phyloP scores from a whole-genome alignment of 257 asterid genomes.

The Avicennia marina region DNA sequence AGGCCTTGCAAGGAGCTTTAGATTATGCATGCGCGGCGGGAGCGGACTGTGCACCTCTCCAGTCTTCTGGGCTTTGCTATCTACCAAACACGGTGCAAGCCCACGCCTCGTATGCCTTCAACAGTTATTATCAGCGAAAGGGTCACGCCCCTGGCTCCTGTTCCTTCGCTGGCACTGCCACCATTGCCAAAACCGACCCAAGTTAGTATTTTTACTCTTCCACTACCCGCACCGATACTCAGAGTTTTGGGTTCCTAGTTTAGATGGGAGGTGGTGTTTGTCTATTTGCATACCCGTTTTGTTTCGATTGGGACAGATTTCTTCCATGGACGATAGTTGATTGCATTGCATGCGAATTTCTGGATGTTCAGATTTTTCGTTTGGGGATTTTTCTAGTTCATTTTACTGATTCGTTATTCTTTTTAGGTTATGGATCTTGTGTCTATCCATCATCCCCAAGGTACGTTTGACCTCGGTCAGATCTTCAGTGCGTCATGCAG shows the following conservation, averaged over 20 bases:
- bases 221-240: too few relatives aligned
- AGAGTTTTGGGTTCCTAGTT: too few relatives aligned
- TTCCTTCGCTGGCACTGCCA: conserved; percentile 61
- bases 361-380: background rate
- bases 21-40: conserved; percentile 81
- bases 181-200: conserved; percentile 85
- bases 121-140: conserved; percentile 68
- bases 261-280: too few relatives aligned
- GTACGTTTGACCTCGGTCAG: conserved; percentile 17
- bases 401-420: conserved; percentile 3
- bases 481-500: too few relatives aligned
- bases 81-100: conserved; percentile 79
- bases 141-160: conserved; percentile 74
- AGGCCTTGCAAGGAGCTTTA: conserved; percentile 51
- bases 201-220: conserved; percentile 28
- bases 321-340: background rate
- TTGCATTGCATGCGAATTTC: background rate
- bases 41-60: conserved; percentile 76
- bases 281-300: too few relatives aligned
- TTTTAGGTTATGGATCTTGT: conserved; percentile 91
- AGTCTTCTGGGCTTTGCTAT: conserved; percentile 61
- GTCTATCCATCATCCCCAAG: conserved; percentile 70
- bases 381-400: too few relatives aligned
- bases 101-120: conserved; percentile 89
- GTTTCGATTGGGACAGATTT: too few relatives aligned